Evolutionary conservation across 805 yeast species (phyloP).

Genomic region (Metschnikowia orientalis): DNA sequence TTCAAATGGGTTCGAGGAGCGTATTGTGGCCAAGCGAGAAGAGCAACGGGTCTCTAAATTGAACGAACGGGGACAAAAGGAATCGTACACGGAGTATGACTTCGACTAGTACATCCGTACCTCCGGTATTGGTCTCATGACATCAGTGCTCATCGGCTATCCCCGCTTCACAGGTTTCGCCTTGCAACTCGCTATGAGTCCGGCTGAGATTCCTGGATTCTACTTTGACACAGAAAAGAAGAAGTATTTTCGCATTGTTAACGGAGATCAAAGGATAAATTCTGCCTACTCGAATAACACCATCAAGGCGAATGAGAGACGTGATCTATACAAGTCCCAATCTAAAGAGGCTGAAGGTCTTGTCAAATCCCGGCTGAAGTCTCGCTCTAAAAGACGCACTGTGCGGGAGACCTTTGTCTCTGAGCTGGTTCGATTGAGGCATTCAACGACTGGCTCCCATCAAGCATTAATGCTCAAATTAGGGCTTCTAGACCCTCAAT

Average conservation of each 20-base stretch:
- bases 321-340: constrained; percentile 1
- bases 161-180: not conserved
- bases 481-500: not conserved
- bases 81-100: constrained; percentile 19
- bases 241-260: constrained; percentile 30
- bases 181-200: constrained; percentile 5
- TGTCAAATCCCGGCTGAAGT: no score
- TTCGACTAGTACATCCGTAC: constrained; percentile 14
- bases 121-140: constrained; percentile 5
- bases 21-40: constrained; percentile 44
- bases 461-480: constrained; percentile 1
- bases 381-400: constrained; percentile 1
- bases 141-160: no score
- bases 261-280: constrained; percentile 24
- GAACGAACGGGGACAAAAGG: constrained; percentile 11
- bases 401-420: no score
- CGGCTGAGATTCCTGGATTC: constrained; percentile 30
- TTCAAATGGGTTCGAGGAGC: constrained; percentile 78
- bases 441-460: not conserved
- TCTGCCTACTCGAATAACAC: constrained; percentile 27
- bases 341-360: not conserved
- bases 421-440: no score
- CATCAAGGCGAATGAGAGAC: constrained; percentile 23
- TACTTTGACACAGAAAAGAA: constrained; percentile 26
- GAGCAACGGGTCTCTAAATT: constrained; percentile 18